phyloP scores from a whole-genome alignment of 331 rosid genomes.

The Erythrophleum ivorense region DNA sequence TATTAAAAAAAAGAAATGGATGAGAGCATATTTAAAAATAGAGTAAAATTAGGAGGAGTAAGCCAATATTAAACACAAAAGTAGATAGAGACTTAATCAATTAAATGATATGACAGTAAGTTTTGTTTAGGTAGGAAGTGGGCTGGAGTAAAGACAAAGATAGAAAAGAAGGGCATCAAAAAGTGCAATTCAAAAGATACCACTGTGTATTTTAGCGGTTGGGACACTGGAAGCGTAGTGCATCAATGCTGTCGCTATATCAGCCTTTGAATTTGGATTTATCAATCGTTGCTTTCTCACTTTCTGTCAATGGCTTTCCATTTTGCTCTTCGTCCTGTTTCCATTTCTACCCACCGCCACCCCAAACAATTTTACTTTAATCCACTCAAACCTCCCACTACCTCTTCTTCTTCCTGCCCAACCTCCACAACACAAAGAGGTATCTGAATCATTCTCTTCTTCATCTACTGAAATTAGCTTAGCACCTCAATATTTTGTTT shows the following conservation, averaged over 20 bases:
- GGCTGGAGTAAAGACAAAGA: too few species aligned
- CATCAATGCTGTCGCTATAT: too few species aligned
- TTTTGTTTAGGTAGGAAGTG: too few species aligned
- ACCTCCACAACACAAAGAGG: slow-evolving; percentile 52
- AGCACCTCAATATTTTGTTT: not conserved
- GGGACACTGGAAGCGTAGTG: not conserved
- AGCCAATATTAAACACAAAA: too few species aligned
- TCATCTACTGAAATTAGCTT: not conserved
- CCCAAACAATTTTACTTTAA: slow-evolving; percentile 37
- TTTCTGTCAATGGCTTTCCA: slow-evolving; percentile 55
- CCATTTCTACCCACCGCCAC: slow-evolving; percentile 48
- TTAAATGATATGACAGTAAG: too few species aligned
- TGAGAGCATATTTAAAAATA: too few species aligned
- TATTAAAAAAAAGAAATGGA: too few species aligned
- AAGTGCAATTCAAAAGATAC: not conserved
- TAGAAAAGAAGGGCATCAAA: not conserved
- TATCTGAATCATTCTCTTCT: not conserved
- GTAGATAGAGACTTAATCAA: too few species aligned
- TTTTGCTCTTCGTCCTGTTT: slow-evolving; percentile 49
- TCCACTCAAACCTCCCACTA: slow-evolving; percentile 39
- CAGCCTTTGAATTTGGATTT: not conserved
- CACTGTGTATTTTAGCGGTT: not conserved
- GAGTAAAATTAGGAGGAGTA: too few species aligned
- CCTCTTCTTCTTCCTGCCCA: slow-evolving; percentile 36
- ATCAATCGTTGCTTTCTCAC: not conserved